phyloP scores from a whole-genome alignment of 176 grass and related monocot genomes.

The Avena insularis region DNA sequence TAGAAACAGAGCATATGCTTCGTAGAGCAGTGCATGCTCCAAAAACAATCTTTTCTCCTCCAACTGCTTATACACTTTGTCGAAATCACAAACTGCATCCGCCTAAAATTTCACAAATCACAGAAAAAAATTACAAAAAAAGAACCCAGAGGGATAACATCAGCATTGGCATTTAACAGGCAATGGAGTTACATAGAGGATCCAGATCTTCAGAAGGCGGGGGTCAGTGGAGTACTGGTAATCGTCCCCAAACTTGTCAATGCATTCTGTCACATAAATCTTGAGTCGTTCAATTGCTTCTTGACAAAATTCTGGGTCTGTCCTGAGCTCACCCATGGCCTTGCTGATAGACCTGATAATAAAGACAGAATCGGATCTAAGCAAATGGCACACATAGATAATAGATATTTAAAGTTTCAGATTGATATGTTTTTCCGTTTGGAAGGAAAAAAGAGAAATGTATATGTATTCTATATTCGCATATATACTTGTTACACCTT shows the following conservation, averaged over 20 bases:
- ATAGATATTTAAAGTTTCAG: conserved; percentile 1
- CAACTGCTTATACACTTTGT: conserved; percentile 61
- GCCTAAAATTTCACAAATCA: conserved; percentile 54
- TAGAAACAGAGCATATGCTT: conserved; percentile 76
- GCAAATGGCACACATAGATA: conserved; percentile 7
- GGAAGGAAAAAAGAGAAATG: neutral
- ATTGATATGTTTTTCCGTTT: neutral
- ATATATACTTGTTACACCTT: neutral
- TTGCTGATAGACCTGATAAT: conserved; percentile 72
- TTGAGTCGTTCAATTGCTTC: conserved; percentile 47
- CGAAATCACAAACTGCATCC: conserved; percentile 60
- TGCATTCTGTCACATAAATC: conserved; percentile 61
- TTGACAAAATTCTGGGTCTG: conserved; percentile 27
- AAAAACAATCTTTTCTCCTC: conserved; percentile 70
- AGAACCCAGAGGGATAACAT: neutral
- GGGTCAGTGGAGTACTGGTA: conserved; percentile 70
- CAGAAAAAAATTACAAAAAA: neutral
- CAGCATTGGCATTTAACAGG: conserved; percentile 18
- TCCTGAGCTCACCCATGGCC: conserved; percentile 51
- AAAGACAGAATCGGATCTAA: conserved; percentile 35
- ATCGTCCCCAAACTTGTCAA: conserved; percentile 62
- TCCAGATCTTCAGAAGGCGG: conserved; percentile 88
- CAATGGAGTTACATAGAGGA: conserved; percentile 74
- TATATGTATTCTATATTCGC: neutral
- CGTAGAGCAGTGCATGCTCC: conserved; percentile 81